These are phyloP conservation scores for Corylus americana DNA, from an alignment of 306 rosid species.

Conservation along the genomic window DNA sequence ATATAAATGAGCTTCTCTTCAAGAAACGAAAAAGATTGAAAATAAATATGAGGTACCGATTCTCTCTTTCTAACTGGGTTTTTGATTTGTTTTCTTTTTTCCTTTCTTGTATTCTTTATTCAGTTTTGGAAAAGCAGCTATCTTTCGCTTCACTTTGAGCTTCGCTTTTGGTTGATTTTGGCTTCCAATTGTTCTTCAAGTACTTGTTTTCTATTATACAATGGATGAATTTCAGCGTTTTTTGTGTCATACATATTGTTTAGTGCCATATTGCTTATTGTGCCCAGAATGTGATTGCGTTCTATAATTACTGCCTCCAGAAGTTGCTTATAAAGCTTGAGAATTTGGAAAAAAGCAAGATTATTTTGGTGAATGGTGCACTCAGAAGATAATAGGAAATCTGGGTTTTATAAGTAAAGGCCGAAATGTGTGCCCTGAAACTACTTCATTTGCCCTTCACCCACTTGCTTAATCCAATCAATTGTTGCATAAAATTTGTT, in stretches of 20 bases:
- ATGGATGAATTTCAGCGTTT: background rate
- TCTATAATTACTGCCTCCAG: background rate
- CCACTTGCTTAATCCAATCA: background rate
- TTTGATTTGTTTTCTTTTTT: background rate
- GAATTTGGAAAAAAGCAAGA: background rate
- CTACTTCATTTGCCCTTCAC: background rate
- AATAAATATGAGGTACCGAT: background rate
- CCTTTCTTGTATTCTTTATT: background rate
- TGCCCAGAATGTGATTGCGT: background rate
- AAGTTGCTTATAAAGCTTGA: background rate
- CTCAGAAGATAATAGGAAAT: background rate
- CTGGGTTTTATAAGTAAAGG: slow-evolving; percentile 17
- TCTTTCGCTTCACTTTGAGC: background rate
- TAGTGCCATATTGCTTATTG: background rate
- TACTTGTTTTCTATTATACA: background rate
- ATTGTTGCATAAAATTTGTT: background rate
- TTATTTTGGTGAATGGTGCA: slow-evolving; percentile 1
- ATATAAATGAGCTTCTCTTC: background rate
- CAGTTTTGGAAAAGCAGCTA: background rate
- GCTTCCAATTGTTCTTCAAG: background rate
- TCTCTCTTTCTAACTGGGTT: background rate
- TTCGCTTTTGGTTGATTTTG: background rate
- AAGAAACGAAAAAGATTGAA: background rate
- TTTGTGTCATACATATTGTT: background rate
- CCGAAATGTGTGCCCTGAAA: background rate